Evolutionary conservation across 2,329 filamentous ascomycete species (phyloP), one percentile per base, ranked within the genome.

Genomic region (Lasiodiplodia hormozganensis): DNA sequence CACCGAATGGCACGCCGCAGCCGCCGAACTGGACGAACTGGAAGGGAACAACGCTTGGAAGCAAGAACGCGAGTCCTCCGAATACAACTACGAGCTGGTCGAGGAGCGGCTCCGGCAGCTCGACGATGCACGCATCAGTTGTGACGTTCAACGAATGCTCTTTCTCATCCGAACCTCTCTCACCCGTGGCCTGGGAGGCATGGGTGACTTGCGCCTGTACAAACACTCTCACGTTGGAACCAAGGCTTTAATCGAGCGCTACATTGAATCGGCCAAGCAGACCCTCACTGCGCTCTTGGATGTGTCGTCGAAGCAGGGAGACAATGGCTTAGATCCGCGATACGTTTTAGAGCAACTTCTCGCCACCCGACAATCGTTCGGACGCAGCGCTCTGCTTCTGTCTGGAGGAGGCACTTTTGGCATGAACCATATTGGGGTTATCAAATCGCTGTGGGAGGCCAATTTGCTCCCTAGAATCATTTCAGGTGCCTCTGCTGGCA

Each of bases 371-470:
- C 92, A 94, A 75, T 91, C 92, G 43, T 96, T 94, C 75, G 93
- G 93, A n/a, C 87, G 93, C 70, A 96, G 90, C 71, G 94, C 93
- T 0, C 82, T 97, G 62, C 83, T 96, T 11, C 83, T 97, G 11
- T 96, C 93, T 4, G 94, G 94, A 8, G 94, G 94, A 2, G 93
- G 91, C 1, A 96, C 94, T 0, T 93, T 96, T 80, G 94, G 94
- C 51, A 96, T 97, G 92, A 92, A 92, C 69, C 94, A 97, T 77
- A 91, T 97, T 67, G 94, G 94, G 1, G 93, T 97, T 2, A 82
- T 96, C 67, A 96, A 96, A 78, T 87, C 90, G 4, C 84, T 97
- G 2, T 94, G 90, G 77, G 89, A 96, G 74, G 85, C 88, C 3
- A 87, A 88, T 8, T 84, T 97, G 14, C 84, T 97, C 2, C 94